phyloP scores from a whole-genome alignment of 768 basidiomycete species.

The Boletellus ananiceps region DNA sequence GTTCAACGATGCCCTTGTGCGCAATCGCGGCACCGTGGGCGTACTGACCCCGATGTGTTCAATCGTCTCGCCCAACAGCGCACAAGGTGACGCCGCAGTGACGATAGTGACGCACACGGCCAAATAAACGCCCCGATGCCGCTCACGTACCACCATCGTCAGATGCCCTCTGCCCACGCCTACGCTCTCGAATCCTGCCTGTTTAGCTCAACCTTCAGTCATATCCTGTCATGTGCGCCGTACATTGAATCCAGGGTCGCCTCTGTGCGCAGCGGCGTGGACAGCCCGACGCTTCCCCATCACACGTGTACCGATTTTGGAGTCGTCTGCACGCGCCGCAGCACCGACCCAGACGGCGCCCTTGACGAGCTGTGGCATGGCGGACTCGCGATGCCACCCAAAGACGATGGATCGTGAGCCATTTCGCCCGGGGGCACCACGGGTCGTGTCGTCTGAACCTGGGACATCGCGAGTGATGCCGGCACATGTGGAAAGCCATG shows the following conservation, averaged over 20 bases:
- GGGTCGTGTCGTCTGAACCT: too few relatives aligned
- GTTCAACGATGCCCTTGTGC: conserved; percentile 1
- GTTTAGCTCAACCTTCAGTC: conserved; percentile 15
- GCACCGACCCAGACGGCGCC: too few relatives aligned
- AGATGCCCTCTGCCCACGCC: conserved; percentile 28
- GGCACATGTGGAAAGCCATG: too few relatives aligned
- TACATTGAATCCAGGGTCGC: conserved; percentile 22
- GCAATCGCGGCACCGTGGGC: conserved; percentile 17
- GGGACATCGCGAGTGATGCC: too few relatives aligned
- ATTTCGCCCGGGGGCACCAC: too few relatives aligned
- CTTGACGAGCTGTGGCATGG: too few relatives aligned
- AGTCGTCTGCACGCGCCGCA: too few relatives aligned
- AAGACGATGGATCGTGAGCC: too few relatives aligned
- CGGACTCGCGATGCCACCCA: too few relatives aligned
- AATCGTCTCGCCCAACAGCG: not conserved
- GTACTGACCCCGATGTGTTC: conserved; percentile 11
- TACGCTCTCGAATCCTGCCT: conserved; percentile 12
- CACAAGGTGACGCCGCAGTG: not conserved
- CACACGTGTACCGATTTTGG: conserved; percentile 12
- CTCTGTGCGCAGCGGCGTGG: conserved; percentile 15
- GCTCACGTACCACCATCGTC: not conserved
- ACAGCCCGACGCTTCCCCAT: conserved; percentile 17
- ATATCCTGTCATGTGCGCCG: conserved; percentile 7
- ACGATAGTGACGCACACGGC: not conserved
- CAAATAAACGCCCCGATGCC: conserved; percentile 8